Percentiles rank a stretch among this genome's conserved stretches.
Conservation (phyloP, 2,329 filamentous ascomycete species). For the Epicoccum nigrum region DNA sequence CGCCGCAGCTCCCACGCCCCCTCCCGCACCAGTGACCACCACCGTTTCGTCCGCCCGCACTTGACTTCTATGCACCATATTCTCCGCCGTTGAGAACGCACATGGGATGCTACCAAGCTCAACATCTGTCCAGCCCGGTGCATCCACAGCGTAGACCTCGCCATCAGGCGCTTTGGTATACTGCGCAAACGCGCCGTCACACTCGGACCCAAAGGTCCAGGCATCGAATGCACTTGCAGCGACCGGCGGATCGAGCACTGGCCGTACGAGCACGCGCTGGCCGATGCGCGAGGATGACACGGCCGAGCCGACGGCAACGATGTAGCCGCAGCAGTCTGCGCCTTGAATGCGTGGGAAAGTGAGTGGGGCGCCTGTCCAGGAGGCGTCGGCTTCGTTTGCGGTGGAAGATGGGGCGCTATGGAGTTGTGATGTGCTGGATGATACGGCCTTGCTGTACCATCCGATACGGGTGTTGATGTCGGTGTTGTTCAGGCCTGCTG, state of each 20-base stretch:
- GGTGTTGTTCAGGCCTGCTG: conserved; percentile 20
- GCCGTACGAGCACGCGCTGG: background rate
- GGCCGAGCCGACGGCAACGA: conserved; percentile 5
- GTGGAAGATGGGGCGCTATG: too few species aligned
- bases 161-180: conserved; percentile 11
- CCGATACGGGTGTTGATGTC: conserved; percentile 23
- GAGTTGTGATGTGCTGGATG: background rate
- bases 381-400: conserved; percentile 1
- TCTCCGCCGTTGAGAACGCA: conserved; percentile 19
- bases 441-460: conserved; percentile 20
- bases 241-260: conserved; percentile 1
- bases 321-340: conserved; percentile 18
- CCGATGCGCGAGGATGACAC: conserved; percentile 9
- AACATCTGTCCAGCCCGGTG: conserved; percentile 10
- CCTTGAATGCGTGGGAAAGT: conserved; percentile 19
- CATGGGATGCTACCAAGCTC: conserved; percentile 17
- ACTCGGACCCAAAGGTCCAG: conserved; percentile 21
- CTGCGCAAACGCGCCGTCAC: conserved; percentile 18
- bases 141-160: conserved; percentile 9
- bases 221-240: conserved; percentile 5
- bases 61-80: conserved; percentile 14
- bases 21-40: conserved; percentile 16
- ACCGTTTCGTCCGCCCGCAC: conserved; percentile 8
- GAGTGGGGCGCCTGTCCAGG: conserved; percentile 14
- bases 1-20: conserved; percentile 21